Conservation (phyloP, 1,139 yeast species). For the Komagataea norvegica region DNA sequence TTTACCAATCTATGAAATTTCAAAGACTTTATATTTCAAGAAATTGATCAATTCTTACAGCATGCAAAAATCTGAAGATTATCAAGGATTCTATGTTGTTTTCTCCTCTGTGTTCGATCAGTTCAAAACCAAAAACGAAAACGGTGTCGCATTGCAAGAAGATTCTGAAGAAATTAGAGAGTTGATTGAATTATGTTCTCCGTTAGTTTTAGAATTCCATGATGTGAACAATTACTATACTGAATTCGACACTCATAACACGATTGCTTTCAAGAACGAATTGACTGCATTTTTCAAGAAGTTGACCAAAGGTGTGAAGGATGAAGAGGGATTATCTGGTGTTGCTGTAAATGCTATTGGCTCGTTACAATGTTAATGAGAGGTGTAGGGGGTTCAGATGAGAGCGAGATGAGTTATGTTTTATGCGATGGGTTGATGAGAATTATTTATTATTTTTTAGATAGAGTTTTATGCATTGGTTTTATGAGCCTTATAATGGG, state of each 20-base stretch:
- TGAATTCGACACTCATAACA: constrained; percentile 35
- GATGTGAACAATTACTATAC: constrained; percentile 48
- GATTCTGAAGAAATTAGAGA: constrained; percentile 2
- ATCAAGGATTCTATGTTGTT: constrained; percentile 26
- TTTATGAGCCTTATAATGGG: too few relatives aligned
- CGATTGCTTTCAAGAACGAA: constrained; percentile 29
- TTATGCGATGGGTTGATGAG: too few relatives aligned
- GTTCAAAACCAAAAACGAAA: constrained; percentile 3
- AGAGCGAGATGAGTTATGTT: too few relatives aligned
- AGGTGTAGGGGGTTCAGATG: too few relatives aligned
- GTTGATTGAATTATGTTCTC: constrained; percentile 31
- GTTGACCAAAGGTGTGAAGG: constrained; percentile 2
- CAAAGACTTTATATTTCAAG: constrained; percentile 29
- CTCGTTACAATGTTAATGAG: too few relatives aligned
- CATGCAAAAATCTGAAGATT: constrained; percentile 19
- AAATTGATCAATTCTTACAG: constrained; percentile 23
- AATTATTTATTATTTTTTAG: too few relatives aligned
- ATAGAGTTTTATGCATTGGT: too few relatives aligned
- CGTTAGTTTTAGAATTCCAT: constrained; percentile 45
- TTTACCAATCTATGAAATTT: constrained; percentile 19
- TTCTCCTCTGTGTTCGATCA: constrained; percentile 21
- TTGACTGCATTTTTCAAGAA: constrained; percentile 24
- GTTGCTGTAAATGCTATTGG: constrained; percentile 15
- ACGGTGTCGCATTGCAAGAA: too few relatives aligned
- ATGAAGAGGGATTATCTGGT: constrained; percentile 23